phyloP scores from a whole-genome alignment of 192 early-diverging fungal genomes.

The Podila minutissima region DNA sequence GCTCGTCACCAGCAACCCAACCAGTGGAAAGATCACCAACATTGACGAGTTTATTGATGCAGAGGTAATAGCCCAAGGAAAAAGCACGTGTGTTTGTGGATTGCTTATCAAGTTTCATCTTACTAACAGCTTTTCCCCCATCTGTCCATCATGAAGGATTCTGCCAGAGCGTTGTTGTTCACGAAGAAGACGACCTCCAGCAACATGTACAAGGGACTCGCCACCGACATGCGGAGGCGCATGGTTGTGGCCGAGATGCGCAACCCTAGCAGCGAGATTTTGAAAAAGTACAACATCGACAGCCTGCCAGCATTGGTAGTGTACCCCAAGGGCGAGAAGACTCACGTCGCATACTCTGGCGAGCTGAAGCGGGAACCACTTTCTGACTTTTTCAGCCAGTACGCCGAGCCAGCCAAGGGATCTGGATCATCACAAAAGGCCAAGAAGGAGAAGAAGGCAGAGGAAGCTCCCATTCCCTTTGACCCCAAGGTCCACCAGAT shows the following conservation, averaged over 20 bases:
- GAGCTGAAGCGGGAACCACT: slow-evolving; percentile 73
- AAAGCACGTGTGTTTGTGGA: not conserved
- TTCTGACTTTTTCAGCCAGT: slow-evolving; percentile 69
- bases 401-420: slow-evolving; percentile 54
- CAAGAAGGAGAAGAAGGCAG: slow-evolving; percentile 19
- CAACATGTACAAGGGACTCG: slow-evolving; percentile 88
- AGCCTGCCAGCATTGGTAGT: slow-evolving; percentile 76
- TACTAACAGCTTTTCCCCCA: not conserved
- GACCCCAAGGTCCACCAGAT: slow-evolving; percentile 52
- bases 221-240: slow-evolving; percentile 74
- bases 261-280: slow-evolving; percentile 56
- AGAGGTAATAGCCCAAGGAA: slow-evolving; percentile 52
- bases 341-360: slow-evolving; percentile 66
- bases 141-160: slow-evolving; percentile 38
- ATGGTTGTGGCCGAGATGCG: slow-evolving; percentile 80
- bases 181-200: slow-evolving; percentile 81
- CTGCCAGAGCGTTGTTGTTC: slow-evolving; percentile 78
- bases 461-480: slow-evolving; percentile 14
- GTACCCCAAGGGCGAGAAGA: slow-evolving; percentile 60
- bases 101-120: not conserved
- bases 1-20: slow-evolving; percentile 60
- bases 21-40: slow-evolving; percentile 59
- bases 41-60: slow-evolving; percentile 66
- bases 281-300: slow-evolving; percentile 67
- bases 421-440: slow-evolving; percentile 22